Base-by-base conservation (phyloP, 108 stramenopile genomes). In the Fragilaria radians region DNA sequence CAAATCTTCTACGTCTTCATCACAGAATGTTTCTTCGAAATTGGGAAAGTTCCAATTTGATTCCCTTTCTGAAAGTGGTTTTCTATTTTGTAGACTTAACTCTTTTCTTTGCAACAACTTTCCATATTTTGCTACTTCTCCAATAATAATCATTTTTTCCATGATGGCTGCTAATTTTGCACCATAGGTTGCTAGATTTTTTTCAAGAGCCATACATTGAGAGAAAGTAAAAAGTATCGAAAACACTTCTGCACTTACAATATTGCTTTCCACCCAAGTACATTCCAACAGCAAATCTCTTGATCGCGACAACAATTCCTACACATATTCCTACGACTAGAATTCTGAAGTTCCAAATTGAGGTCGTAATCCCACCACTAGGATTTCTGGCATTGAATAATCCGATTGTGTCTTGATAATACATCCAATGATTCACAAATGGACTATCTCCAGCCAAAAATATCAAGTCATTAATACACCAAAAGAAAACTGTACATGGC, bases 81-180 rank as follows among this genome's bases (percentile, higher is more conserved):
- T 42, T 11, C 11, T 14, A 42, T 42, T 14, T 14, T 42, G 36
- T 7, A 7, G 7, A 14, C 36, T 42, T n/a, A n/a, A n/a, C n/a
- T n/a, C n/a, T 14, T 42, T 14, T 7, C 36, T 7, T 14, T 7
- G 11, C 36, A 42, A 14, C 36, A 42, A 14, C 36, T 65, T 63
- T 4, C 68, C 62, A 22, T 74, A 45, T 21, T 66, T 55, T 0
- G 83, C 80, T 31, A 88, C 75, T 52, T 83, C 73, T 7, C 73
- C 65, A 1, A 88, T 63, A 23, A 88, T 42, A 14, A 85, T 54
- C 72, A 88, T 82, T 54, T 85, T 80, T 48, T 68, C 50, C 72
- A 85, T 77, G 11, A 85, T 46, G 33, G 66, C 68, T 36, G 80
- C 83, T 22, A 85, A 48, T 46, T 78, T 63, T 28, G 58, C 51